Evolutionary conservation across 805 yeast genomes (phyloP), one percentile per base, ranked within the genome.

Genomic region (Ogataea paraovalis): DNA sequence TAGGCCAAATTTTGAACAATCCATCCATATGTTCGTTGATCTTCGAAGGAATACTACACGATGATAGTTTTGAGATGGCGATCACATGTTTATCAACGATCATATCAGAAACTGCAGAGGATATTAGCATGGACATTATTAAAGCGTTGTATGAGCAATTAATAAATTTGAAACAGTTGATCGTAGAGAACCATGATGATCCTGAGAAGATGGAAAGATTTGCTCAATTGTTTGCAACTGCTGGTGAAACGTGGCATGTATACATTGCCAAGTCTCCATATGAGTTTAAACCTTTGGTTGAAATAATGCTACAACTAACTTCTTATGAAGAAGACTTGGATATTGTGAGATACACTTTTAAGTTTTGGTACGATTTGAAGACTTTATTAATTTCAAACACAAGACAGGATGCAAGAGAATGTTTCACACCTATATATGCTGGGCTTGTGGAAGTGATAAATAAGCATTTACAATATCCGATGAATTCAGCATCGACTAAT

Each of bases 181-280:
- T 84, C 49, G 66, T 71, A 18, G 75, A 74, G 45, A 68, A 67
- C 28, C 65, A 69, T 44, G 82, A 79, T 47, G 92, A 84, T 56
- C 73, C 78, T 1, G 94, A 85, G 32, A 73, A 76, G 34, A 76
- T 86, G 59, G 83, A 83, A 47, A 81, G 86, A 13, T 69, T 87
- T 45, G 79, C 96, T 0, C 75, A 94, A 58, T 64, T 94, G 39
- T 87, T 86, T 63, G 87, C 90, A 6, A 96, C 90, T 57, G 96
- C 97, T 2, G 96, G 96, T 47, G 97, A 90, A 67, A 78, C 96
- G 1, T 94, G 99, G 99, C 94, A 89, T 66, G 86, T 87, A 30
- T 72, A 87, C 30, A 81, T 94, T 43, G 89, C 92, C 6, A 80
- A 80, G 56, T 71, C 76, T 45, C 94, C 97, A 0, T 67, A 67